These are phyloP conservation scores for Bryoerythrophyllum caledonicum DNA, from an alignment of 225 moss, liverwort and hornwort genomes.

Conservation along the genomic window DNA sequence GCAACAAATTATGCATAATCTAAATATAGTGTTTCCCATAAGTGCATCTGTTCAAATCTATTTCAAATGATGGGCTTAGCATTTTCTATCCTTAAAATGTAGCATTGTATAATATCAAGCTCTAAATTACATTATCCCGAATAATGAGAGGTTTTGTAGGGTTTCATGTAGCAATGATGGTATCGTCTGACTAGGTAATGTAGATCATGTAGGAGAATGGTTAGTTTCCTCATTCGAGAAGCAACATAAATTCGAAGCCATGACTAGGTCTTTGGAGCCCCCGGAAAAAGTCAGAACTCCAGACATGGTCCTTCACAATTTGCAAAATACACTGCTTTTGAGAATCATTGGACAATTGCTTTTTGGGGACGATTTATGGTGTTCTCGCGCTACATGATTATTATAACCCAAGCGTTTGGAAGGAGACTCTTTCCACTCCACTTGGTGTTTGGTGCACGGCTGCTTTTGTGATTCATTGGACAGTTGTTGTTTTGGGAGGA, in stretches of 20 bases:
- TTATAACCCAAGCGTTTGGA: neutral
- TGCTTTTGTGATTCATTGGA: conserved; percentile 15
- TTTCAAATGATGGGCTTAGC: too few species aligned
- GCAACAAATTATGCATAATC: too few species aligned
- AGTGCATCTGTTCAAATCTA: neutral
- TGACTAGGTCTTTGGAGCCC: conserved; percentile 20
- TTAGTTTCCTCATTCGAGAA: conserved; percentile 1
- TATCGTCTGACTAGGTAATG: neutral
- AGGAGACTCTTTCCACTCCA: conserved; percentile 12
- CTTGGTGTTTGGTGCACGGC: neutral
- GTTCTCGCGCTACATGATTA: neutral
- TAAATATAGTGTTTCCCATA: neutral
- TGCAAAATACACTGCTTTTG: conserved; percentile 22
- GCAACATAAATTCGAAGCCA: neutral
- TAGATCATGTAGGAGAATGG: conserved; percentile 5
- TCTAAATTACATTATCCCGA: too few species aligned
- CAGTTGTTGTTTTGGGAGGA: neutral
- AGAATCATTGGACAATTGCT: conserved; percentile 8
- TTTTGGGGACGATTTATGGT: neutral
- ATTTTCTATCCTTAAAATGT: too few species aligned
- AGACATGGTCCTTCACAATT: conserved; percentile 1
- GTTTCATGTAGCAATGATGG: neutral
- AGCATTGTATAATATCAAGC: neutral
- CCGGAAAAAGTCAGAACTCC: conserved; percentile 20
- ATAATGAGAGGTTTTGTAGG: neutral